Base-by-base conservation (phyloP, 2,329 filamentous ascomycete species). In the Colletotrichum costaricense region DNA sequence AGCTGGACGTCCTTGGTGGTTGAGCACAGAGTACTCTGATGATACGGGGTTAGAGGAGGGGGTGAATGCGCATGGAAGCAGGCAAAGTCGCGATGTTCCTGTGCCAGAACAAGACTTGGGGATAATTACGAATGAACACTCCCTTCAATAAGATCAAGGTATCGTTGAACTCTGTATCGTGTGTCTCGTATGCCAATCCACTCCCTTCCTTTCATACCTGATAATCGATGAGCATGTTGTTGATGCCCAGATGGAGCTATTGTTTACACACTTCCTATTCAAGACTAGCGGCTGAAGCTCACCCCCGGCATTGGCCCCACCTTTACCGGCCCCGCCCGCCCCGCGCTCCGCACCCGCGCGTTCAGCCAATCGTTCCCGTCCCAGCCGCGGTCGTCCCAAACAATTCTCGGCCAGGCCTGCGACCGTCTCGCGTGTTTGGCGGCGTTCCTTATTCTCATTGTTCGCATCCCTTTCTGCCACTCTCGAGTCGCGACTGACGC, bases 201-300 rank as follows among this genome's bases (percentile, higher is more conserved):
- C 46, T 16, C n/a, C 12, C 52, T 55, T 26, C 24, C 6, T 24
- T 52, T 22, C 38, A 16, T 46, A 6, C 16, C 38, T 11, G 11
- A 11, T 33, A 57, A 35, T 35, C 38, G 3, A 57, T 19, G 28
- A 63, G 35, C 58, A 19, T 49, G 62, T 73, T 78, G 74, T 76
- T 70, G 60, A 72, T 66, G 38, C 38, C 38, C 38, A 3, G 38
- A 42, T 19, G 69, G 63, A 28, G 35, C 49, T 71, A 67, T 82
- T 87, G 84, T 88, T 88, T 88, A 87, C 84, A 80, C 80, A 79
- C 82, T 86, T 77, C 86, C 84, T 77, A 76, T 82, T 75, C 6
- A 6, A 80, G 81, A 4, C 63, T 86, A 84, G 63, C 24, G 30
- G 30, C 8, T 1, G 1, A 6, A 38, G 8, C 8, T 19, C 26